Evolutionary conservation across 176 grass and related monocot species (phyloP).

Genomic region (Oryza meyeriana): DNA sequence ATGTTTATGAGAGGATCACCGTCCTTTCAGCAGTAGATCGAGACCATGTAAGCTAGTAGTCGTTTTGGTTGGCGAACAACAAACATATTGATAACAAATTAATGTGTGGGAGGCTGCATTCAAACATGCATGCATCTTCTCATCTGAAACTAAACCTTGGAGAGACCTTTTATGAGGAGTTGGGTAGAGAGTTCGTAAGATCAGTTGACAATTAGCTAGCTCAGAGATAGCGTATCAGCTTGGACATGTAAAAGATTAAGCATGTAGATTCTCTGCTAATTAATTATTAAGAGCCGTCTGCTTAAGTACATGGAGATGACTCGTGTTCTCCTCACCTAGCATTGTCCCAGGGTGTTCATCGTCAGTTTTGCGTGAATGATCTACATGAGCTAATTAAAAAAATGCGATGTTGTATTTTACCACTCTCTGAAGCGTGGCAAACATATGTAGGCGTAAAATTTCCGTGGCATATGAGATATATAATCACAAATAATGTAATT

Average conservation of each 20-base stretch:
- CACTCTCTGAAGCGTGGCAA: background rate
- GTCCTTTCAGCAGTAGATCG: background rate
- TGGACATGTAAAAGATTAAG: no score
- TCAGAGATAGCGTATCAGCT: no score
- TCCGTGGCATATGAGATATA: background rate
- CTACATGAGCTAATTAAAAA: no score
- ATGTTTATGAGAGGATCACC: background rate
- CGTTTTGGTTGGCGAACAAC: conserved; percentile 21
- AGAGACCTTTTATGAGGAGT: background rate
- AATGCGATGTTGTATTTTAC: no score
- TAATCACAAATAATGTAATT: background rate
- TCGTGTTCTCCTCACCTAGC: no score
- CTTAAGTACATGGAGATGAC: no score
- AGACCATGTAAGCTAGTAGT: background rate
- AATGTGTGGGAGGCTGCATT: background rate
- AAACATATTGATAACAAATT: background rate
- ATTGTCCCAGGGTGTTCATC: no score
- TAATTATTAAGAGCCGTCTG: no score
- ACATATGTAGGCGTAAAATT: background rate
- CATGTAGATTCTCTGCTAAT: no score
- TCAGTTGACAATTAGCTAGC: background rate
- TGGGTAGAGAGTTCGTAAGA: conserved; percentile 4
- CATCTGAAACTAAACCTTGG: background rate
- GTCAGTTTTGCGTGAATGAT: no score
- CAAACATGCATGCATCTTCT: background rate